Base-by-base conservation (phyloP, 2,329 filamentous ascomycete species). In the Harringtonia lauricola region DNA sequence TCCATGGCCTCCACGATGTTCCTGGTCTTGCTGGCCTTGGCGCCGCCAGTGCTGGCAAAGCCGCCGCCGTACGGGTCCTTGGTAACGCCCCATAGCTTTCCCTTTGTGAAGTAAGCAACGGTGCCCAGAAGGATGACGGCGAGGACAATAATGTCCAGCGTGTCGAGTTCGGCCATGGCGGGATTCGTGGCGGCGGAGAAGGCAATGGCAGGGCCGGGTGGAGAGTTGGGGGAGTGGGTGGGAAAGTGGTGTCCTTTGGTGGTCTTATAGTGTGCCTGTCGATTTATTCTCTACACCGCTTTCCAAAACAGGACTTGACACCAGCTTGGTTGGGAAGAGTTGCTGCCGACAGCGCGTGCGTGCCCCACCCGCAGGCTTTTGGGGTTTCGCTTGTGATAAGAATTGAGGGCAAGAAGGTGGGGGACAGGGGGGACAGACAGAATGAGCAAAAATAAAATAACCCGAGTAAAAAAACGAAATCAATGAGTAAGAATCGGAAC, bases 1-100 rank as follows among this genome's bases (percentile, higher is more conserved):
- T 95, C 86, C 81, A 98, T 84, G 69, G 94, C 94, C 72, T 96
- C 86, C 48, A 95, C 61, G 51, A 98, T 89, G 63, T 95, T 89
- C 54, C 92, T 76, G 48, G 89, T 90, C 70, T 88, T 89, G 54
- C 82, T 86, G 10, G 83, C 73, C 67, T 86, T 94, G 51, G 73
- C 72, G 52, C 74, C 77, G 63, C 76, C 79, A 58, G 77, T 76
- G 60, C 77, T 79, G 55, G 81, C 72, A 55, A 87, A 78, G 41
- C 83, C 79, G 56, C 72, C 77, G 53, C 86, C 85, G 64, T 95
- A 95, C 21, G 90, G 86, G 61, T 95, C 88, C 60, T 92, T 92
- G 52, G 76, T 74, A 42, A 94, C 74, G 24, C 77, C 89, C 89
- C 89, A 98, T 64, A 92, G 81, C 52, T 83, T 92, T 57, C 92